These are phyloP conservation scores for Candida insectalens DNA, from an alignment of 805 yeast species.

Conservation along the genomic window DNA sequence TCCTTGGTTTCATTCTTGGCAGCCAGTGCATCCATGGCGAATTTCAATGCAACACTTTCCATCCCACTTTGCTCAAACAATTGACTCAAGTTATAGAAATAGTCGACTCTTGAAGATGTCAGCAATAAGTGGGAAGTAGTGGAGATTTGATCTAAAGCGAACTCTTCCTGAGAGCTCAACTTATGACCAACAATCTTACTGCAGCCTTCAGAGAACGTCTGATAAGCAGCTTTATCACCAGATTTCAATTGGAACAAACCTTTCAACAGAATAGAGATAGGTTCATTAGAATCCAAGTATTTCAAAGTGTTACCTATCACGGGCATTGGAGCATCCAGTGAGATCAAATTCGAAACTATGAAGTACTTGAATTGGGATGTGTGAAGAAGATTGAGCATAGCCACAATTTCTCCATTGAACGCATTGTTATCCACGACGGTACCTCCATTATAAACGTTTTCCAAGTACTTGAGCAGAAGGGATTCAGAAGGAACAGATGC, in stretches of 20 bases:
- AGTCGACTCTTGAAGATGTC: slow-evolving; percentile 25
- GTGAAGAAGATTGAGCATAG: slow-evolving; percentile 9
- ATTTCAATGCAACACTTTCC: slow-evolving; percentile 26
- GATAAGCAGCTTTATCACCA: slow-evolving; percentile 17
- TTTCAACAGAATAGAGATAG: slow-evolving; percentile 16
- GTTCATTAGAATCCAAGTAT: slow-evolving; percentile 4
- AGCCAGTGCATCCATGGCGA: slow-evolving; percentile 19
- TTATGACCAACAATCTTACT: slow-evolving; percentile 16
- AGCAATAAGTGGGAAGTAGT: slow-evolving; percentile 12
- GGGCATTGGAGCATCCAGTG: neutral
- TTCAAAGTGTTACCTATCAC: neutral
- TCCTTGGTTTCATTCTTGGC: slow-evolving; percentile 12
- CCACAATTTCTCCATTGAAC: slow-evolving; percentile 14
- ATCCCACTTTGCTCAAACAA: slow-evolving; percentile 24
- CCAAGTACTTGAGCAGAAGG: slow-evolving; percentile 8
- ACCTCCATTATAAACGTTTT: slow-evolving; percentile 14
- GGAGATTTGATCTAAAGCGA: slow-evolving; percentile 3
- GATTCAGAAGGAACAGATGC: slow-evolving; percentile 1
- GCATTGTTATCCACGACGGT: slow-evolving; percentile 14
- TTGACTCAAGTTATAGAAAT: slow-evolving; percentile 27
- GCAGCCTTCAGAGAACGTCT: slow-evolving; percentile 20
- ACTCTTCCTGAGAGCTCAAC: slow-evolving; percentile 11
- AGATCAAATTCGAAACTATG: slow-evolving; percentile 14
- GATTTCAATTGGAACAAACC: slow-evolving; percentile 20
- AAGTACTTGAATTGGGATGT: slow-evolving; percentile 14